Conservation (phyloP, 1,139 yeast species). For the Debaryomyces robertsiae region DNA sequence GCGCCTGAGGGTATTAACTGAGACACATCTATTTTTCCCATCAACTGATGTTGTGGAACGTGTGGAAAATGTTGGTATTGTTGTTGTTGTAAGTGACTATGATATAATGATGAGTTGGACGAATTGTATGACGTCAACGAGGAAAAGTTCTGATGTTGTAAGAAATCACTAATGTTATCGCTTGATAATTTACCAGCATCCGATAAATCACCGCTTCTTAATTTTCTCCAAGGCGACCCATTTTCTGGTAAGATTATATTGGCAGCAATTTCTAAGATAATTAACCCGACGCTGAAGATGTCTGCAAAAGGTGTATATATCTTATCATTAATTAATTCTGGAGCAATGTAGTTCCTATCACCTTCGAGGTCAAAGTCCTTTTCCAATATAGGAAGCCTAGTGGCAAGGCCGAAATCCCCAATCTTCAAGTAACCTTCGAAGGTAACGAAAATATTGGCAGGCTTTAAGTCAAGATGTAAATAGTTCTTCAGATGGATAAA, state of each 20-base stretch:
- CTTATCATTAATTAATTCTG: slow-evolving; percentile 84
- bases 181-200: slow-evolving; percentile 89
- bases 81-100: slow-evolving; percentile 18
- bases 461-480: slow-evolving; percentile 86
- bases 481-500: slow-evolving; percentile 79
- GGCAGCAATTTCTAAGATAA: slow-evolving; percentile 94
- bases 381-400: slow-evolving; percentile 55
- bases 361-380: slow-evolving; percentile 88
- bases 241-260: slow-evolving; percentile 93
- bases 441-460: slow-evolving; percentile 91
- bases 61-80: slow-evolving; percentile 7
- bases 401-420: slow-evolving; percentile 74
- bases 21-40: slow-evolving; percentile 7
- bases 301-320: slow-evolving; percentile 92
- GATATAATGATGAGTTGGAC: slow-evolving; percentile 18
- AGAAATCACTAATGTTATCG: slow-evolving; percentile 50
- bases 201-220: slow-evolving; percentile 91
- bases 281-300: slow-evolving; percentile 87
- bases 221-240: slow-evolving; percentile 95
- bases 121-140: slow-evolving; percentile 39
- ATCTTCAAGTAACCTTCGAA: slow-evolving; percentile 90
- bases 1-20: slow-evolving; percentile 70
- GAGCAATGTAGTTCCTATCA: slow-evolving; percentile 96
- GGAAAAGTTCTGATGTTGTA: slow-evolving; percentile 42
- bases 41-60: slow-evolving; percentile 12